phyloP scores from a whole-genome alignment of 1,284 basidiomycete species.

The Veloboletus limbatus region DNA sequence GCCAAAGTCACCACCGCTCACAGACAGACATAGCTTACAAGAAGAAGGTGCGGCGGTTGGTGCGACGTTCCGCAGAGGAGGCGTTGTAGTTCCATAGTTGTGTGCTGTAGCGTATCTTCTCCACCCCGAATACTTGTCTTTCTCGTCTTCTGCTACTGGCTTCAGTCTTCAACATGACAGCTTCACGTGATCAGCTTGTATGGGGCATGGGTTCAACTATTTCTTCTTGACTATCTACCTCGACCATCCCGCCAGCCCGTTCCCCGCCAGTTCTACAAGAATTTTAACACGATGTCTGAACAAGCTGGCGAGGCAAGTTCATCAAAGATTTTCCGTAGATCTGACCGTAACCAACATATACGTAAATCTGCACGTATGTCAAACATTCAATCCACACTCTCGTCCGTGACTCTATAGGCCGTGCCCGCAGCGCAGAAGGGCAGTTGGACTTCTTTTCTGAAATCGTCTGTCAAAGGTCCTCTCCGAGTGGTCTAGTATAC shows the following conservation, averaged over 20 bases:
- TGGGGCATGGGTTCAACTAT: background rate
- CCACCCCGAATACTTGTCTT: conserved; percentile 14
- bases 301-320: conserved; percentile 43
- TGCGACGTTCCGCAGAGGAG: conserved; percentile 82
- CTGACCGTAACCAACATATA: conserved; percentile 33
- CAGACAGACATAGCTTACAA: conserved; percentile 58
- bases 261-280: conserved; percentile 2
- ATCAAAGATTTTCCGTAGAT: conserved; percentile 28
- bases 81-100: conserved; percentile 42
- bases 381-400: conserved; percentile 23
- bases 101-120: conserved; percentile 22
- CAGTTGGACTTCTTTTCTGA: conserved; percentile 79
- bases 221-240: conserved; percentile 7
- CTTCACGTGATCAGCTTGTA: conserved; percentile 25
- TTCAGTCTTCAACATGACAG: background rate
- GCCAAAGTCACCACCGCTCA: conserved; percentile 3
- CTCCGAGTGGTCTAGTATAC: background rate
- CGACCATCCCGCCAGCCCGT: conserved; percentile 17
- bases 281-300: conserved; percentile 34
- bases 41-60: conserved; percentile 91
- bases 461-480: conserved; percentile 58
- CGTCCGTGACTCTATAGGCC: conserved; percentile 45
- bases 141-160: background rate
- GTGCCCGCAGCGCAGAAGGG: conserved; percentile 71
- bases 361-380: conserved; percentile 33